These are phyloP conservation scores for Rhizopus arrhizus DNA, from an alignment of 371 early-diverging fungal species.

Conservation along the genomic window DNA sequence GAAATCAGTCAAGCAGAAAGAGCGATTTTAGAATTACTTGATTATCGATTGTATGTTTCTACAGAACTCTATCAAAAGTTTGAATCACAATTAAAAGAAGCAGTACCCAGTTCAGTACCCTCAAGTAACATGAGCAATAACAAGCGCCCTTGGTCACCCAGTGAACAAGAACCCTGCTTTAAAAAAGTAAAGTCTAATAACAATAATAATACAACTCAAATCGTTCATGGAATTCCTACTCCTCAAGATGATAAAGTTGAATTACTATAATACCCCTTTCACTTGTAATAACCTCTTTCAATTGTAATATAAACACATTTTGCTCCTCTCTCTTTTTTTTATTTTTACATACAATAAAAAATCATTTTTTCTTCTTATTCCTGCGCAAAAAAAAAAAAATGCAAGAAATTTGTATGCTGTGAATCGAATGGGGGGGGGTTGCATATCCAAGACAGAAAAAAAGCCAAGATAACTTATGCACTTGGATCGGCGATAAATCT, in stretches of 20 bases:
- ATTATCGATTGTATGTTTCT: slow-evolving; percentile 73
- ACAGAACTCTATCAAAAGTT: slow-evolving; percentile 50
- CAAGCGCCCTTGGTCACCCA: slow-evolving; percentile 3
- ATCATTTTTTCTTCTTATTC: too few relatives aligned
- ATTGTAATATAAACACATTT: slow-evolving; percentile 4
- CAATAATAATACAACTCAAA: background rate
- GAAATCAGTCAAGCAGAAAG: slow-evolving; percentile 79
- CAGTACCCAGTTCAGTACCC: slow-evolving; percentile 11
- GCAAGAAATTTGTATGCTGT: too few relatives aligned
- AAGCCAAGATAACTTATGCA: too few relatives aligned
- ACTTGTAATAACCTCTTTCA: slow-evolving; percentile 1
- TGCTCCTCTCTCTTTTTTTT: background rate
- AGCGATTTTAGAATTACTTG: slow-evolving; percentile 69
- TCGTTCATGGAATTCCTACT: slow-evolving; percentile 29
- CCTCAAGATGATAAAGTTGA: slow-evolving; percentile 34
- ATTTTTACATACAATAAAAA: too few relatives aligned
- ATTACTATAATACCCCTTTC: slow-evolving; percentile 18
- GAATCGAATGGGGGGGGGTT: too few relatives aligned
- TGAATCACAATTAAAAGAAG: slow-evolving; percentile 30
- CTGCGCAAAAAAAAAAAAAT: too few relatives aligned
- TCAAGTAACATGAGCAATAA: background rate
- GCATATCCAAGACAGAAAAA: too few relatives aligned
- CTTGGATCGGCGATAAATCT: too few relatives aligned
- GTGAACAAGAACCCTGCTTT: slow-evolving; percentile 12
- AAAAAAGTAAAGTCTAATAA: slow-evolving; percentile 18